Percentiles rank a stretch among this genome's conserved stretches.
Evolutionary conservation across 2,329 filamentous ascomycete species (phyloP).

Genomic region (Byssoonygena ceratinophila): DNA sequence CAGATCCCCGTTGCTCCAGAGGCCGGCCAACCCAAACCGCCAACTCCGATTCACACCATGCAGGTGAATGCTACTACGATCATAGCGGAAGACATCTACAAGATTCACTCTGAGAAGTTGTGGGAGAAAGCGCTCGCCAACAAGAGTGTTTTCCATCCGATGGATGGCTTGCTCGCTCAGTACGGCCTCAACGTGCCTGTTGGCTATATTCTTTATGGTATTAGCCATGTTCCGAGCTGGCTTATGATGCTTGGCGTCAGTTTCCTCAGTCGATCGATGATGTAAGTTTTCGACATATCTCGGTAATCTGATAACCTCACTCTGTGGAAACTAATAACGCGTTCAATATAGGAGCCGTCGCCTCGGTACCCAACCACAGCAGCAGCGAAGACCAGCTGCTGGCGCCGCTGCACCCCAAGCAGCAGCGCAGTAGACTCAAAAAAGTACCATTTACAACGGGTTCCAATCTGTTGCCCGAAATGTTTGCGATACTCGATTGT

Average conservation of each 20-base stretch:
- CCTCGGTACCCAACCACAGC: not conserved
- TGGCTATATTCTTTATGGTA: conserved; percentile 47
- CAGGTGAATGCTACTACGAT: conserved; percentile 49
- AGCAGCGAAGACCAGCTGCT: conserved; percentile 5
- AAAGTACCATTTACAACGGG: not conserved
- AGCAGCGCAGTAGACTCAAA: conserved; percentile 10
- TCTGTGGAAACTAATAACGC: not conserved
- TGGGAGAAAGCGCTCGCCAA: conserved; percentile 45
- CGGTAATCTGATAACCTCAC: not conserved
- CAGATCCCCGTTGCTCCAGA: conserved; percentile 43
- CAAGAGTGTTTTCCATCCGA: conserved; percentile 51
- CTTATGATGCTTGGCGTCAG: conserved; percentile 54
- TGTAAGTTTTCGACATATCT: conserved; percentile 38
- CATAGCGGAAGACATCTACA: conserved; percentile 47
- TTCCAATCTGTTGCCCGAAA: not conserved
- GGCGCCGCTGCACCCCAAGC: conserved; percentile 5
- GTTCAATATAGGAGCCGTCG: conserved; percentile 20
- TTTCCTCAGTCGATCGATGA: conserved; percentile 50
- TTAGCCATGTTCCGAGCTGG: conserved; percentile 53
- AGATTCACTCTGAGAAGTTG: conserved; percentile 47
- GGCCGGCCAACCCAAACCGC: conserved; percentile 43
- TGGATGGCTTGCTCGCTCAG: conserved; percentile 47
- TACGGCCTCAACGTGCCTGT: conserved; percentile 44
- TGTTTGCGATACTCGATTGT: conserved; percentile 5
- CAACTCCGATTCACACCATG: conserved; percentile 45